These are phyloP conservation scores for Ceratocystis variospora DNA, from an alignment of 2,329 filamentous ascomycete species.

Conservation along the genomic window DNA sequence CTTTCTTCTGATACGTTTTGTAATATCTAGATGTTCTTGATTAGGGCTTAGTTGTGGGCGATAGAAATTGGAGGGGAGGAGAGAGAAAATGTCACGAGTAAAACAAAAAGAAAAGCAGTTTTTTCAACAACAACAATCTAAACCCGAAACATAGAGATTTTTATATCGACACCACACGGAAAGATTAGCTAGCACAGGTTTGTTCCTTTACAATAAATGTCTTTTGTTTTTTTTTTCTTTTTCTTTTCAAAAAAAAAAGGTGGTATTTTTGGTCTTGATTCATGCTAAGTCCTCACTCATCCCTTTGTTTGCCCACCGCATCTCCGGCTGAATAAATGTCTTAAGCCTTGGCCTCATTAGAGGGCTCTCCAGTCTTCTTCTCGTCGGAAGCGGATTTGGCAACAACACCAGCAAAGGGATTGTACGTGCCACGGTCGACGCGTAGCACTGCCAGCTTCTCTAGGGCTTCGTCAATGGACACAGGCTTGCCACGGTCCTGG, in stretches of 20 bases:
- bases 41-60: background rate
- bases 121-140: slow-evolving; percentile 2
- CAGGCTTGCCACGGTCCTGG: slow-evolving; percentile 46
- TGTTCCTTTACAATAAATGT: background rate
- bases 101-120: background rate
- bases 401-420: slow-evolving; percentile 20
- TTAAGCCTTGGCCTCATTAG: slow-evolving; percentile 6
- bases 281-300: background rate
- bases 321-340: background rate
- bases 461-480: slow-evolving; percentile 43
- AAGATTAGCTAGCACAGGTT: background rate
- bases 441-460: slow-evolving; percentile 41
- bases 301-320: background rate
- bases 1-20: slow-evolving; percentile 2
- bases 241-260: too few species aligned
- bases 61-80: background rate
- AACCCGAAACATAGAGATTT: background rate
- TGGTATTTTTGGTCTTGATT: slow-evolving; percentile 20
- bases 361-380: slow-evolving; percentile 11
- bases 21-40: slow-evolving; percentile 5
- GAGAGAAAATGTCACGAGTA: background rate
- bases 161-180: background rate
- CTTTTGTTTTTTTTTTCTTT: slow-evolving; percentile 20
- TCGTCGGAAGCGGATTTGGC: slow-evolving; percentile 10
- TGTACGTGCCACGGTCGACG: slow-evolving; percentile 27